Percentiles rank a stretch among this genome's conserved stretches.
Evolutionary conservation across 306 rosid genomes (phyloP).

Genomic region (Mucuna pruriens): DNA sequence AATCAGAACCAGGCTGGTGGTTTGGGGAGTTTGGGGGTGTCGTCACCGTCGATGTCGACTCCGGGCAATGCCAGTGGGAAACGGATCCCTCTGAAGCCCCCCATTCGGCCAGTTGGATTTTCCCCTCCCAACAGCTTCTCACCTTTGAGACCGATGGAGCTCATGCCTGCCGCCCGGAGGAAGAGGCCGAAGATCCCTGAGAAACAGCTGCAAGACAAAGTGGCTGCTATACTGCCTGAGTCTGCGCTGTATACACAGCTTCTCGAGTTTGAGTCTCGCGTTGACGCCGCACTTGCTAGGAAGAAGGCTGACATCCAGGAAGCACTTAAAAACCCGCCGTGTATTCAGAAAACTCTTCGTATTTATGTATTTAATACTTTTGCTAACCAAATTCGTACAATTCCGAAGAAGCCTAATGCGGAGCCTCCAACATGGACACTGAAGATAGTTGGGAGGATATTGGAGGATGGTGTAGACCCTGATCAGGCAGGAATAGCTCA

Average conservation of each 20-base stretch:
- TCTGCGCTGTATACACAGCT: constrained; percentile 96
- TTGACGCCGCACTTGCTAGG: constrained; percentile 86
- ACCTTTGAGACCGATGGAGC: constrained; percentile 82
- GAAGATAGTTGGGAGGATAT: constrained; percentile 92
- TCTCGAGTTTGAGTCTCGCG: constrained; percentile 94
- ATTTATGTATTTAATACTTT: constrained; percentile 92
- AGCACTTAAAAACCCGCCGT: constrained; percentile 86
- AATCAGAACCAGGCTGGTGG: constrained; percentile 68
- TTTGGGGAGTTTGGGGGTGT: constrained; percentile 64
- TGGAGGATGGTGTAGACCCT: constrained; percentile 97
- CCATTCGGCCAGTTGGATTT: constrained; percentile 76
- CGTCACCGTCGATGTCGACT: constrained; percentile 56
- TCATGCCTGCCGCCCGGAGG: constrained; percentile 72
- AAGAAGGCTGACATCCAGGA: constrained; percentile 98
- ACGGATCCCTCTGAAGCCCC: constrained; percentile 82
- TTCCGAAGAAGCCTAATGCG: constrained; percentile 84
- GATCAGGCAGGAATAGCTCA: constrained; percentile 93
- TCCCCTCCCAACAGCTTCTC: constrained; percentile 64
- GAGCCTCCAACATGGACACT: constrained; percentile 97
- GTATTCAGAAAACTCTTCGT: constrained; percentile 91
- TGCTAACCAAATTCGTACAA: constrained; percentile 80
- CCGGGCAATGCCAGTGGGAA: constrained; percentile 62
- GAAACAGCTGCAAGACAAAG: constrained; percentile 87
- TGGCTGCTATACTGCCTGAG: constrained; percentile 87
- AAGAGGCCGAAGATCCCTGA: constrained; percentile 98